phyloP scores from a whole-genome alignment of 2,329 filamentous ascomycete species.

The Ophiostoma populinum region DNA sequence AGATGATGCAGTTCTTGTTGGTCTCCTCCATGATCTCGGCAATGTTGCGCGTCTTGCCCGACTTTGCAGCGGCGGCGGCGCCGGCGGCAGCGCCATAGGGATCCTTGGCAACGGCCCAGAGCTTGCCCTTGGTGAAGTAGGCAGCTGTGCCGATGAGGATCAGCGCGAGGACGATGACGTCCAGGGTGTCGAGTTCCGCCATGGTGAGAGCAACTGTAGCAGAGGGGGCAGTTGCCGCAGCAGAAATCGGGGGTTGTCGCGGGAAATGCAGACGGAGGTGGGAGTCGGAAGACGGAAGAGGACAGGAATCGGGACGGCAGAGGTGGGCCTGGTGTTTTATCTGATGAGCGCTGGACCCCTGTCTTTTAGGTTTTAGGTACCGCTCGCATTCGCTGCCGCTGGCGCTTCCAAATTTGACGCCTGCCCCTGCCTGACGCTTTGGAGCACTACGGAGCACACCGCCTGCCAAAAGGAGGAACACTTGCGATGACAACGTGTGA shows the following conservation, averaged over 20 bases:
- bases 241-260: background rate
- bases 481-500: too few relatives aligned
- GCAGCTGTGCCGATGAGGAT: conserved; percentile 77
- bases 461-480: too few relatives aligned
- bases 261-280: background rate
- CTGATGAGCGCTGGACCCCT: too few relatives aligned
- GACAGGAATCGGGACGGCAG: too few relatives aligned
- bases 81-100: conserved; percentile 66
- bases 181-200: conserved; percentile 92
- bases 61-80: conserved; percentile 51
- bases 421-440: too few relatives aligned
- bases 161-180: conserved; percentile 74
- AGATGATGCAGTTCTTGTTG: conserved; percentile 93
- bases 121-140: conserved; percentile 94
- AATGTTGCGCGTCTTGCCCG: conserved; percentile 79
- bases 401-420: too few relatives aligned
- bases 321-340: too few relatives aligned
- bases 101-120: conserved; percentile 80
- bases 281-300: background rate
- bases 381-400: too few relatives aligned
- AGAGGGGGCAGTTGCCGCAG: background rate
- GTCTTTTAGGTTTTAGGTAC: too few relatives aligned
- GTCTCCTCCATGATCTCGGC: conserved; percentile 91
- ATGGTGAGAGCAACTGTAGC: conserved; percentile 46
- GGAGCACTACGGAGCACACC: too few relatives aligned